Percentiles rank a stretch among this genome's conserved stretches.
Conservation (phyloP, 768 basidiomycete genomes). For the Termitomyces sp. region DNA sequence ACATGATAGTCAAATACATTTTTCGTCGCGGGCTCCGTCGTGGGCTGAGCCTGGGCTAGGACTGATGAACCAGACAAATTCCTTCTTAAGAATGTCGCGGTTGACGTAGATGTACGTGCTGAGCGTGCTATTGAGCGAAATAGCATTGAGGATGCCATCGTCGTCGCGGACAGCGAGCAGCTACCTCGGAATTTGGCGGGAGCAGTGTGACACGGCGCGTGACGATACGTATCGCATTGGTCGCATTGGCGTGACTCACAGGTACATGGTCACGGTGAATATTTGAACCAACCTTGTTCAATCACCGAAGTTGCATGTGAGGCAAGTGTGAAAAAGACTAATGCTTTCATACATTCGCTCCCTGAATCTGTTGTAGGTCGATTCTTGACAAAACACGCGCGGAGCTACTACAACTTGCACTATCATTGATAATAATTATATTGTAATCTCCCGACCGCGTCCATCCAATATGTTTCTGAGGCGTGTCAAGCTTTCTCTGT, state of each 20-base stretch:
- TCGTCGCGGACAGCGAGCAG: constrained; percentile 25
- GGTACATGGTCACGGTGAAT: no score
- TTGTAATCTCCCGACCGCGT: background rate
- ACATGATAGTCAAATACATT: constrained; percentile 63
- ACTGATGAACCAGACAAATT: constrained; percentile 35
- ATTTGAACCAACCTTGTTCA: no score
- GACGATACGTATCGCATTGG: background rate
- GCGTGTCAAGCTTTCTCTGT: background rate
- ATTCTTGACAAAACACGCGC: no score
- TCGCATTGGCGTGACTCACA: background rate
- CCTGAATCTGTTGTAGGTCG: no score
- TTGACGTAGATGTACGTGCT: constrained; percentile 28
- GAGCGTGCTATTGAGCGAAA: constrained; percentile 60
- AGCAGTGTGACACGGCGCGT: constrained; percentile 21
- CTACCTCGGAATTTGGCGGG: constrained; percentile 35
- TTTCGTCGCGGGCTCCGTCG: constrained; percentile 33
- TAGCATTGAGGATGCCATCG: constrained; percentile 60
- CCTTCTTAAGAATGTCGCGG: constrained; percentile 29
- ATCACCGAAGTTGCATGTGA: no score
- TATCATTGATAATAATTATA: background rate
- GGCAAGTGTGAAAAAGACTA: no score
- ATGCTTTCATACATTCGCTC: no score
- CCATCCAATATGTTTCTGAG: no score
- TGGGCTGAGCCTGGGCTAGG: constrained; percentile 27
- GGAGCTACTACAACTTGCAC: no score